Evolutionary conservation across 768 basidiomycete genomes (phyloP).

Genomic region (Rhodotorula toruloides): DNA sequence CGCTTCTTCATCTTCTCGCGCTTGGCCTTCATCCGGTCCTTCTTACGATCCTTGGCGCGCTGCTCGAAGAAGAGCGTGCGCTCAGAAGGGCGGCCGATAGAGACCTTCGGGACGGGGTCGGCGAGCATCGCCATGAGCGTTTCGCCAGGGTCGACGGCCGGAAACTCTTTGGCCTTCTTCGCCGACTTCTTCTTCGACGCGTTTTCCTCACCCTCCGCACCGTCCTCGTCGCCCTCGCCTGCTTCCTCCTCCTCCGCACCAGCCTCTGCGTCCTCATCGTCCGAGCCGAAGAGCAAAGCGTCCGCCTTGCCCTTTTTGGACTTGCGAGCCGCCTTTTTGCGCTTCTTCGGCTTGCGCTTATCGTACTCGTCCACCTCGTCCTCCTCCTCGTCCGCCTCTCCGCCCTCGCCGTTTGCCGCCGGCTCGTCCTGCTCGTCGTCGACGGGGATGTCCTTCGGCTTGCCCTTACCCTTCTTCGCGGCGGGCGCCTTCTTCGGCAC

Average conservation of each 20-base stretch:
- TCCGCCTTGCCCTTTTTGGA: background rate
- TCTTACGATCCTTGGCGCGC: background rate
- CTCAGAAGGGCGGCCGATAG: conserved; percentile 16
- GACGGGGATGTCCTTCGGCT: background rate
- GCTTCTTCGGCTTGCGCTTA: background rate
- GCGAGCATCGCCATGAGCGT: conserved; percentile 35
- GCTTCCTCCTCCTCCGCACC: background rate
- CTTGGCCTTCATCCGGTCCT: conserved; percentile 12
- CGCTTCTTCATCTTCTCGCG: conserved; percentile 17
- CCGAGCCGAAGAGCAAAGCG: background rate
- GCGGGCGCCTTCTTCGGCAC: background rate
- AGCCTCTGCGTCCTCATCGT: background rate
- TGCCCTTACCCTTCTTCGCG: conserved; percentile 4
- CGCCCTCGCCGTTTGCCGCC: too few relatives aligned
- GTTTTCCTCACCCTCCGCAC: background rate
- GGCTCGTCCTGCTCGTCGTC: background rate
- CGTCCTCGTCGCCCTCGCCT: background rate
- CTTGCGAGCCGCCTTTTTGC: background rate
- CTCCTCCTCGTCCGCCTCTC: background rate
- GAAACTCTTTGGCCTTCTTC: background rate
- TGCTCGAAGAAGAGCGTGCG: conserved; percentile 26
- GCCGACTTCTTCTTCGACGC: background rate
- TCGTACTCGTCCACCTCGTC: background rate
- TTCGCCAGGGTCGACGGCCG: conserved; percentile 15
- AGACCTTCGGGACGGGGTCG: background rate